These are phyloP conservation scores for Themeda triandra DNA, from an alignment of 176 grass and related monocot genomes.

Conservation along the genomic window DNA sequence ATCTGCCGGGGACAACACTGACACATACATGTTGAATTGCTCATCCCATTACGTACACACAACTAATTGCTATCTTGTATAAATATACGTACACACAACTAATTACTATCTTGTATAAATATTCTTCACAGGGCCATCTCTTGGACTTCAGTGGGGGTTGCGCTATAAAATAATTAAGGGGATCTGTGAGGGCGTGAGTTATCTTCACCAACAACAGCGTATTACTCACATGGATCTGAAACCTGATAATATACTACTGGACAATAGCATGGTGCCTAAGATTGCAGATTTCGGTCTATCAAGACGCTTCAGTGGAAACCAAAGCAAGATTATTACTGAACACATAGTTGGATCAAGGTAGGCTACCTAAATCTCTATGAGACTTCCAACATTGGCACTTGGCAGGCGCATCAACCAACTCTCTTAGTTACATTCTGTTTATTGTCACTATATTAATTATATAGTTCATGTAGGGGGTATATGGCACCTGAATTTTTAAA, in stretches of 20 bases:
- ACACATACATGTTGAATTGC: no score
- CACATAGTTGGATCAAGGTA: no score
- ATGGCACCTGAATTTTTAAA: not conserved
- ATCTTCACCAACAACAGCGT: not conserved
- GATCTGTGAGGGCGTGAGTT: not conserved
- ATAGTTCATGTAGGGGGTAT: not conserved
- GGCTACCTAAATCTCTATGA: no score
- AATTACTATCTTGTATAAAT: no score
- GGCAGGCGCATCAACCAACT: no score
- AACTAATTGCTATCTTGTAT: no score
- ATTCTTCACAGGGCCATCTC: not conserved
- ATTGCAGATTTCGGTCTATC: not conserved
- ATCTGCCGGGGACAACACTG: no score
- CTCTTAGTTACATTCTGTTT: no score
- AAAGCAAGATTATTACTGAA: not conserved
- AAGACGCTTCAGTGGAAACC: not conserved
- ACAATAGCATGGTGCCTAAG: not conserved
- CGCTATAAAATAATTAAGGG: not conserved
- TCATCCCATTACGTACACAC: no score
- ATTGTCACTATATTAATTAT: no score
- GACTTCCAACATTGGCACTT: no score
- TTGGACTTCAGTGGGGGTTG: not conserved
- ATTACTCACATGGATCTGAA: not conserved
- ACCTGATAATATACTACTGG: not conserved
- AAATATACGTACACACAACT: no score